phyloP scores from a whole-genome alignment of 2,329 filamentous ascomycete species.

The Penicillium sp. region DNA sequence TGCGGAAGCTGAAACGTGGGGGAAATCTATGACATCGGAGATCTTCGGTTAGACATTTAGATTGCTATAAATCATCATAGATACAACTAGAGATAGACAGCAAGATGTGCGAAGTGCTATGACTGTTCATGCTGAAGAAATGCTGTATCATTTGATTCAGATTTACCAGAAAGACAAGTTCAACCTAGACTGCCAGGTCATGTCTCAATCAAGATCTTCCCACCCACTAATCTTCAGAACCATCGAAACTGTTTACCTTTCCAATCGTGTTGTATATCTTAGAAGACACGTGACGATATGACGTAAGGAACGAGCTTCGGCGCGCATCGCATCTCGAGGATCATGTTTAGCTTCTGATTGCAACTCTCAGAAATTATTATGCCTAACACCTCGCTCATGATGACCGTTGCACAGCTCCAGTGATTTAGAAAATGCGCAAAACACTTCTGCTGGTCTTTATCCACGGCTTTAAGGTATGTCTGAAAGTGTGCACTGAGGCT shows the following conservation, averaged over 20 bases:
- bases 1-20: slow-evolving; percentile 23
- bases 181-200: too few species aligned
- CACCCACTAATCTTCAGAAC: neutral
- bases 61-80: neutral
- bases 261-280: neutral
- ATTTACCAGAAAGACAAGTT: neutral
- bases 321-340: slow-evolving; percentile 8
- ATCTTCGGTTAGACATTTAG: neutral
- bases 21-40: slow-evolving; percentile 29
- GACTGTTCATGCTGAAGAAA: too few species aligned
- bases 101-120: neutral
- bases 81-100: neutral
- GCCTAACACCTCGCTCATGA: slow-evolving; percentile 8
- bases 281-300: slow-evolving; percentile 6
- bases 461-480: slow-evolving; percentile 53
- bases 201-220: neutral
- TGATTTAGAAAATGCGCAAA: slow-evolving; percentile 44
- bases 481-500: neutral
- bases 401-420: slow-evolving; percentile 4
- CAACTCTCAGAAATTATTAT: slow-evolving; percentile 4
- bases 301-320: slow-evolving; percentile 8
- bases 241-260: neutral
- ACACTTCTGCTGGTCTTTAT: slow-evolving; percentile 53
- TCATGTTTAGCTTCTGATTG: slow-evolving; percentile 2
- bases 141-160: neutral